Conservation (phyloP, 179 eudicot species). For the Pouteria campechiana region DNA sequence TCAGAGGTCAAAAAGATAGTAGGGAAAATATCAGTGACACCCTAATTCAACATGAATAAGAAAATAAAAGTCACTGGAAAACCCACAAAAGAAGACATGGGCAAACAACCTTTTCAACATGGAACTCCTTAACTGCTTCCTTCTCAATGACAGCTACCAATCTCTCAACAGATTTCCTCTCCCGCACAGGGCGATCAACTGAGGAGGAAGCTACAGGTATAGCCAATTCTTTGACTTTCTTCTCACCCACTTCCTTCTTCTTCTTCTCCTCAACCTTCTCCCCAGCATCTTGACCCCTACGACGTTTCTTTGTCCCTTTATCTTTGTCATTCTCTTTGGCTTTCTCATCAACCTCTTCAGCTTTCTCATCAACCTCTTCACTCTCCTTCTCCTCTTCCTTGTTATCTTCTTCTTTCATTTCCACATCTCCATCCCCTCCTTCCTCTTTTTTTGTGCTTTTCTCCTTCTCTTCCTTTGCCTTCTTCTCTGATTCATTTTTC, state of each 20-base stretch:
- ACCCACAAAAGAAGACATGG: neutral
- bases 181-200: conserved; percentile 77
- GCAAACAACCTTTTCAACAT: conserved; percentile 61
- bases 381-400: neutral
- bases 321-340: conserved; percentile 20
- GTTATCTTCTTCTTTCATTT: neutral
- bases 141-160: conserved; percentile 72
- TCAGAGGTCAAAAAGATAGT: too few species aligned
- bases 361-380: conserved; percentile 9
- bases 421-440: conserved; percentile 3
- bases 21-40: too few species aligned
- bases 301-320: conserved; percentile 35
- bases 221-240: conserved; percentile 37
- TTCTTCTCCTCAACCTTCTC: conserved; percentile 26
- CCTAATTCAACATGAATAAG: too few species aligned
- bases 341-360: conserved; percentile 16
- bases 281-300: conserved; percentile 23
- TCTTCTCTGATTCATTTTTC: conserved; percentile 4
- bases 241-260: conserved; percentile 32
- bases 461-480: conserved; percentile 10
- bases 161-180: conserved; percentile 91
- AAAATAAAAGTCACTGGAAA: conserved; percentile 2
- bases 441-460: conserved; percentile 11
- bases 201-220: conserved; percentile 41
- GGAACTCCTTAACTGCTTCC: conserved; percentile 54